Conservation (phyloP, 768 basidiomycete genomes). For the Xanthoconium stramineum region DNA sequence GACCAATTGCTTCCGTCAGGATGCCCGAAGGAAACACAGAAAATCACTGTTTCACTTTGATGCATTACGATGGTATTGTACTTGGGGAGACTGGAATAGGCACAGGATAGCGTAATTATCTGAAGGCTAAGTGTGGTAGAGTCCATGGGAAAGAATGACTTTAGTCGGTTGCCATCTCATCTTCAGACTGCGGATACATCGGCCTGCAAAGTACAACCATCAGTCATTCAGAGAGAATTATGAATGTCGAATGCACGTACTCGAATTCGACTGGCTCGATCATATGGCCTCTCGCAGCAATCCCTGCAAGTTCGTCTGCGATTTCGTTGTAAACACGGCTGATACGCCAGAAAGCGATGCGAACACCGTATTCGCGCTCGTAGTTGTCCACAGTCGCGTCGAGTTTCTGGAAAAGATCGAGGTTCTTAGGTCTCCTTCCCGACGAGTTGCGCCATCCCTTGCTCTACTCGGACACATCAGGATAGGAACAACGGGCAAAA, state of each 20-base stretch:
- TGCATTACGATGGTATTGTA: background rate
- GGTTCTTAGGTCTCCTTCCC: slow-evolving; percentile 12
- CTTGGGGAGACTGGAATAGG: background rate
- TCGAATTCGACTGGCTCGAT: slow-evolving; percentile 1
- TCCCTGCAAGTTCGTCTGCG: slow-evolving; percentile 10
- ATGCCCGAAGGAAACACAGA: too few species aligned
- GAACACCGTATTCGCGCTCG: slow-evolving; percentile 5
- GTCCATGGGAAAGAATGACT: background rate
- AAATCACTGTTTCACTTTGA: background rate
- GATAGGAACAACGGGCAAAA: background rate
- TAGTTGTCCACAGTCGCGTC: background rate
- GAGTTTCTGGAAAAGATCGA: slow-evolving; percentile 15
- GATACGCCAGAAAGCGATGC: slow-evolving; percentile 16
- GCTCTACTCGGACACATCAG: background rate
- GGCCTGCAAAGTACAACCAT: background rate
- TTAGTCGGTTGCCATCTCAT: background rate
- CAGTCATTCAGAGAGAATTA: background rate
- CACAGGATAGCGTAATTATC: background rate
- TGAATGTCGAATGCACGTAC: background rate
- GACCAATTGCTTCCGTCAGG: too few species aligned
- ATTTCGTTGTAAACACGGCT: slow-evolving; percentile 9
- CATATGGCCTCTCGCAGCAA: slow-evolving; percentile 4
- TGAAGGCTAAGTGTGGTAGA: background rate
- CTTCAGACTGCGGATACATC: background rate
- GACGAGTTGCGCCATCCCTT: slow-evolving; percentile 11